A percentile compares a stretch with the other conserved stretches of the same genome.
Evolutionary conservation across 441 rosid species (phyloP).

Genomic region (Rhodomyrtus psidioides): DNA sequence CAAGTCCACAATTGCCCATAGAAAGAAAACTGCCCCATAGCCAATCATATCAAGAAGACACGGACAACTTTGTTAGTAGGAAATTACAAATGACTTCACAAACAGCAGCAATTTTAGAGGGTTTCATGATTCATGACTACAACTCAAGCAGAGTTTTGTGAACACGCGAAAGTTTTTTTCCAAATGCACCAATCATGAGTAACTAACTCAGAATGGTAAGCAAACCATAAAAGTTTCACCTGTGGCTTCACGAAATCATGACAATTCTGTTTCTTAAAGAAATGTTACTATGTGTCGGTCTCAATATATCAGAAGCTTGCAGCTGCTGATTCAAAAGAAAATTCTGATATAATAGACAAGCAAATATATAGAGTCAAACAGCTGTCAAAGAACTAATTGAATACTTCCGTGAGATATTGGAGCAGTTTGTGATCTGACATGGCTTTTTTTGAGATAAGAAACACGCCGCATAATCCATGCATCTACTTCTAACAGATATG

Average conservation of each 20-base stretch:
- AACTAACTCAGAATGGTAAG: neutral
- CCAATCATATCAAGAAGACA: constrained; percentile 11
- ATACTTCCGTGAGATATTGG: neutral
- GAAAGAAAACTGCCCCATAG: constrained; percentile 13
- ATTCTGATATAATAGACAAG: neutral
- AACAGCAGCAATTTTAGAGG: neutral
- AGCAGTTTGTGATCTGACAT: neutral
- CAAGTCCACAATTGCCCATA: constrained; percentile 17
- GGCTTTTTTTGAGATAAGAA: neutral
- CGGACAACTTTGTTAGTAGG: neutral
- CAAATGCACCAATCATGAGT: neutral
- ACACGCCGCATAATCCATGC: neutral
- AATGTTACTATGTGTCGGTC: neutral
- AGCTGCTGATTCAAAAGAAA: neutral
- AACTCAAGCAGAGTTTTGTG: neutral
- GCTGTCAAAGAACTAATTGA: neutral
- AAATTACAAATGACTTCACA: neutral
- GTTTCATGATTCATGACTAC: neutral
- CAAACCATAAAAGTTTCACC: neutral
- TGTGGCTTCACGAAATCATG: neutral
- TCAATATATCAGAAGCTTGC: neutral
- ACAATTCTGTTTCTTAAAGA: neutral
- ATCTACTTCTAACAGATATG: neutral
- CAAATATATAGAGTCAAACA: neutral
- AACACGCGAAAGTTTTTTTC: neutral